Evolutionary conservation across 225 moss, liverwort and hornwort genomes (phyloP), one percentile per base, ranked within the genome.

Genomic region (Asterella californica): DNA sequence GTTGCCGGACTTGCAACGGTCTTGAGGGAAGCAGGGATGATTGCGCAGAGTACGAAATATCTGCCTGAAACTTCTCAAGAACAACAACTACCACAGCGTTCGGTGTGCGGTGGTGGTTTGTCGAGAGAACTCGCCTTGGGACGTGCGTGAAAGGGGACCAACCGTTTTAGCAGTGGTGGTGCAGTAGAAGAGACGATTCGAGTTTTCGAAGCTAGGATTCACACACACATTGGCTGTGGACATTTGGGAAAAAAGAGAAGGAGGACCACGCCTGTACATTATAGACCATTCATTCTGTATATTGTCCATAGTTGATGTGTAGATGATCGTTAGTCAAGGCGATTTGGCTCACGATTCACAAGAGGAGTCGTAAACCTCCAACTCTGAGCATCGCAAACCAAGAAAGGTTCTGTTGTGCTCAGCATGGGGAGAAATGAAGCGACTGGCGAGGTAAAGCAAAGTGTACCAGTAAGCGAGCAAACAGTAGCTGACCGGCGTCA

Each of bases 1-100:
- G 81, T 80, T 8, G 70, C 81, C 46, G 87, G 83, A 30, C 85
- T 82, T 30, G 70, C 70, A 1, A 60, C 80, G 9, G 27, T 76
- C 29, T 65, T 80, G 63, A 47, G 63, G 72, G 84, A 84, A 65
- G 47, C 84, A 37, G 64, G 77, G 9, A 49, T 64, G 42, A 59
- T 42, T 29, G 54, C 66, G 22, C 32, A 34, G 29, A 10, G 32
- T 52, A 62, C 32, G 77, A 49, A 72, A 34, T 45, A 62, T 29
- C 17, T 52, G 63, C 54, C 25, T 24, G 18, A 42, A 0, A 21
- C 10, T 46, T 46, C 42, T 45, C 17, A 68, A 12, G 22, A 50
- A 59, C 68, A 36, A 25, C 45, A 50, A 59, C 68, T n/a, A 25
- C 45, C 7, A 48, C 50, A 62, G 47, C 50, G n/a, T 27, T 17